These are phyloP conservation scores for Sesbania bispinosa DNA, from an alignment of 306 rosid genomes.

Conservation along the genomic window DNA sequence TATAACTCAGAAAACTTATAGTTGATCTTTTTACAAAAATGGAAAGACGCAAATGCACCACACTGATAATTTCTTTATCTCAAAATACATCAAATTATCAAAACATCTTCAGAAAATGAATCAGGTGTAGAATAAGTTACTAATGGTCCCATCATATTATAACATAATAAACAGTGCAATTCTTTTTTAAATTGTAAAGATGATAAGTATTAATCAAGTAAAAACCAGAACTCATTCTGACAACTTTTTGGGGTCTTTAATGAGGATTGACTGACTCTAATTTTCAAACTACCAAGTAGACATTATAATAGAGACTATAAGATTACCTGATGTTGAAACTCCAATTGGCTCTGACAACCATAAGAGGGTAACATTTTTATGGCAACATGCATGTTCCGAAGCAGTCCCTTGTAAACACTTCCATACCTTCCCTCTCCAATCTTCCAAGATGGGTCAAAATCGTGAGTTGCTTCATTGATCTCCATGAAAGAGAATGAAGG, in stretches of 20 bases:
- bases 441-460: conserved; percentile 92
- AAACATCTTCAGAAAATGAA: conserved; percentile 3
- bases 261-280: background rate
- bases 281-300: conserved; percentile 2
- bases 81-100: background rate
- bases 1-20: background rate
- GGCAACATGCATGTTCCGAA: conserved; percentile 76
- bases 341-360: conserved; percentile 60
- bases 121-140: background rate
- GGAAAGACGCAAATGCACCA: background rate
- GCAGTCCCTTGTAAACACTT: conserved; percentile 77
- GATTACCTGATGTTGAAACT: conserved; percentile 74
- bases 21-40: background rate
- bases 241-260: background rate
- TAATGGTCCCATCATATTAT: background rate
- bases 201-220: background rate
- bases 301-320: conserved; percentile 1
- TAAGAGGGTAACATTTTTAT: conserved; percentile 94
- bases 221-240: conserved; percentile 2
- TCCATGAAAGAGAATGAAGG: conserved; percentile 82
- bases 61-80: background rate
- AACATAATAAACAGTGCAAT: background rate
- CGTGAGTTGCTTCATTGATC: conserved; percentile 76
- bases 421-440: conserved; percentile 86
- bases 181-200: background rate